Evolutionary conservation across 192 early-diverging fungal genomes (phyloP), one percentile per base, ranked within the genome.

Genomic region (Entophlyctis helioformis): DNA sequence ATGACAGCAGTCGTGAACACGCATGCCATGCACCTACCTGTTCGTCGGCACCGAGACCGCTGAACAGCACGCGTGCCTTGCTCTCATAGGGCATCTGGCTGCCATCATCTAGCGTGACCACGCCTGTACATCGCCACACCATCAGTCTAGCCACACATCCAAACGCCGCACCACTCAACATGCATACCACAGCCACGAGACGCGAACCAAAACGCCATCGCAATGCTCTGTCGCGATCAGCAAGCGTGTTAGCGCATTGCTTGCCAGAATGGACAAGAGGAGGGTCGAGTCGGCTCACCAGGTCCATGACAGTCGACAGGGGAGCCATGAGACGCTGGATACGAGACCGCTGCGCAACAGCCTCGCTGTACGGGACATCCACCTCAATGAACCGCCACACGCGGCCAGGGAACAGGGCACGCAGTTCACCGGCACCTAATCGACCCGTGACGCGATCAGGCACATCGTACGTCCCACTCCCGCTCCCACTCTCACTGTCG

Each of bases 201-300:
- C 1, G 89, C 94, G 72, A 94, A 97, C 91, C 90, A 97, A 42
- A 97, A 76, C 0, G 94, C 91, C 71, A 93, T 82, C 0, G 83
- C 94, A 54, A 97, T 97, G 50, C 91, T 94, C 84, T 86, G 69
- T 28, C 24, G n/a, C 8, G 25, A 16, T 18, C 7, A 20, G 23
- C 28, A 37, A 28, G 40, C 7, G 25, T 45, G 56, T 39, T 43
- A 5, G 45, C 50, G 18, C 1, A 48, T 23, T 8, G 27, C 15
- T 8, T 57, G 9, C 18, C 10, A 11, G 19, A 51, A 51, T 3
- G 26, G 20, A 55, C 23, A 32, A 46, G 22, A 15, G n/a, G 20
- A 21, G 18, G 12, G 16, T 25, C 33, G 29, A 19, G 29, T 12
- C 3, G 31, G 28, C 52, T 42, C 64, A 81, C 82, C 54, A 87